phyloP scores from a whole-genome alignment of 169 alveolate genomes.

The Perkinsus chesapeaki region DNA sequence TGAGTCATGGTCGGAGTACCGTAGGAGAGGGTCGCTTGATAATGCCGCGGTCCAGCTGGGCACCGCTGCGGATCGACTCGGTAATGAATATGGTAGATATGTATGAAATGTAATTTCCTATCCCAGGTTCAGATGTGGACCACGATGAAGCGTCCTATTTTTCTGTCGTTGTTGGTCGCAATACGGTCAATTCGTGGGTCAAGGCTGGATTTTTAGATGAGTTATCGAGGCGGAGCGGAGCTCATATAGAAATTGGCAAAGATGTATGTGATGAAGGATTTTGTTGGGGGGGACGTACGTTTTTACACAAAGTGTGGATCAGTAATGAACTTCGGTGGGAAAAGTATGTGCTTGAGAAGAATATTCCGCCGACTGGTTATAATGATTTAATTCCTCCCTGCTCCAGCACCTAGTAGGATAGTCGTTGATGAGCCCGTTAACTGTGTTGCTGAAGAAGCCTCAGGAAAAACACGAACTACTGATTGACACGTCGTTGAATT shows the following conservation, averaged over 20 bases:
- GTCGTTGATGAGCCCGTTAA: no score
- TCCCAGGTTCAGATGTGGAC: background rate
- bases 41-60: background rate
- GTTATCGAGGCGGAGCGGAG: background rate
- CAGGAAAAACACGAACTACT: no score
- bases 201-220: background rate
- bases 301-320: background rate
- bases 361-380: no score
- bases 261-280: background rate
- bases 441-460: no score
- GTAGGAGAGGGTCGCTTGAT: background rate
- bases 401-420: no score
- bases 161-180: background rate
- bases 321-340: background rate
- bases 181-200: background rate
- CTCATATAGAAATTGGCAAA: background rate
- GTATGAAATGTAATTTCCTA: background rate
- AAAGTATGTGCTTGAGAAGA: background rate
- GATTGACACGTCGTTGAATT: no score
- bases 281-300: background rate
- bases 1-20: background rate
- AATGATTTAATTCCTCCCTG: no score
- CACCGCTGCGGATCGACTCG: background rate
- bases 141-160: background rate
- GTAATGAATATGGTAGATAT: background rate